A percentile compares a stretch with the other conserved stretches of the same genome.
These are phyloP conservation scores for Cladosporium oxysporum DNA, from an alignment of 2,329 filamentous ascomycete genomes.

Conservation along the genomic window DNA sequence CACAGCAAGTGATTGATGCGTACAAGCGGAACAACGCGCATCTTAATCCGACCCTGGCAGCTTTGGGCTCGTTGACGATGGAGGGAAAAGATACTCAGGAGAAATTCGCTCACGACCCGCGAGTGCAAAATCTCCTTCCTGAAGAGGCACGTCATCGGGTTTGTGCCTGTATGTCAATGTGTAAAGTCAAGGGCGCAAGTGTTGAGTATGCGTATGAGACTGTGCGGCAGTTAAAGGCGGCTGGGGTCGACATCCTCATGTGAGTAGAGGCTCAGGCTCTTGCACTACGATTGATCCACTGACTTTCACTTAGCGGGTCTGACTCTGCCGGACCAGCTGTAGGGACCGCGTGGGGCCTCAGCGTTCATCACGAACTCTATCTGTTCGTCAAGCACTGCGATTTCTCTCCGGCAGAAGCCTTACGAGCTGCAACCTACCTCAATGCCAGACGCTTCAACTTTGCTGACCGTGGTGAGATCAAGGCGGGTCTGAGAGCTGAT, in stretches of 20 bases:
- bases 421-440: slow-evolving; percentile 44
- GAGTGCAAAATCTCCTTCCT: slow-evolving; percentile 38
- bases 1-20: slow-evolving; percentile 42
- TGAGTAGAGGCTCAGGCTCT: slow-evolving; percentile 27
- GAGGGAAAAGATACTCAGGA: slow-evolving; percentile 44
- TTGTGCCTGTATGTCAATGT: slow-evolving; percentile 46
- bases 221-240: slow-evolving; percentile 42
- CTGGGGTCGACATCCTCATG: slow-evolving; percentile 46
- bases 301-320: slow-evolving; percentile 38
- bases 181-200: slow-evolving; percentile 34
- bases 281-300: not conserved
- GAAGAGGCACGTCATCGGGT: slow-evolving; percentile 39
- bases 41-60: slow-evolving; percentile 46
- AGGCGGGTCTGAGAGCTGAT: slow-evolving; percentile 45
- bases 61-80: slow-evolving; percentile 43
- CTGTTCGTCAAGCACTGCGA: slow-evolving; percentile 45
- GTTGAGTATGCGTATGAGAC: slow-evolving; percentile 46
- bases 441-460: slow-evolving; percentile 45
- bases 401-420: slow-evolving; percentile 46
- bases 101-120: slow-evolving; percentile 43
- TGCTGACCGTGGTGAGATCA: slow-evolving; percentile 43
- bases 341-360: slow-evolving; percentile 48
- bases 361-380: slow-evolving; percentile 45
- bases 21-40: slow-evolving; percentile 47
- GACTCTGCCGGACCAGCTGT: slow-evolving; percentile 47